Evolutionary conservation across 768 basidiomycete genomes (phyloP).

Genomic region (Podaxis rugospora): DNA sequence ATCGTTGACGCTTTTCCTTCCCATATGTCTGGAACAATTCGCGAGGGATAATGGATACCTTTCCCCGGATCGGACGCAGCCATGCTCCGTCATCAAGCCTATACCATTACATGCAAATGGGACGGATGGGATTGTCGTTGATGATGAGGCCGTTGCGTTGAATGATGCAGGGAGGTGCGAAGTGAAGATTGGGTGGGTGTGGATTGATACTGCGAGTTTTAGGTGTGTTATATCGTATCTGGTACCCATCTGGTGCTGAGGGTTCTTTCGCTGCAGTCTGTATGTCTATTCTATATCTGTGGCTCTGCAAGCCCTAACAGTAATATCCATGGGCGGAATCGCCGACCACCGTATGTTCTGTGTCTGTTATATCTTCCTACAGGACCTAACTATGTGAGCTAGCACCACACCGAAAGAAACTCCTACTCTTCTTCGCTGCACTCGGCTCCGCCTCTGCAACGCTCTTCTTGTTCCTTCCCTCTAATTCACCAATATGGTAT

Average conservation of each 20-base stretch:
- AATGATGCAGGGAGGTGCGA: conserved; percentile 58
- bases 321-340: conserved; percentile 90
- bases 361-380: neutral
- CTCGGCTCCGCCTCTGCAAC: conserved; percentile 66
- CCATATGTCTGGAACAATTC: conserved; percentile 84
- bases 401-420: conserved; percentile 69
- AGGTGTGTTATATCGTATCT: conserved; percentile 45
- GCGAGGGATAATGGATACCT: conserved; percentile 85
- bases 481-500: conserved; percentile 66
- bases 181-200: conserved; percentile 75
- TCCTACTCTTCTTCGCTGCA: conserved; percentile 72
- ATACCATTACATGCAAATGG: conserved; percentile 9
- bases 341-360: conserved; percentile 77
- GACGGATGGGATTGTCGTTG: conserved; percentile 11
- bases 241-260: too few relatives aligned
- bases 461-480: conserved; percentile 70
- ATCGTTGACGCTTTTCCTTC: conserved; percentile 75
- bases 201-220: conserved; percentile 92
- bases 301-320: conserved; percentile 85
- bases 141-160: neutral
- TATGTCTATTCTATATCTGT: conserved; percentile 89
- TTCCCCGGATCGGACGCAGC: conserved; percentile 59
- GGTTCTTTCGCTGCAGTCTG: conserved; percentile 42
- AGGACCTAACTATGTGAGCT: conserved; percentile 7
- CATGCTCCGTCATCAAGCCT: conserved; percentile 39